Conservation (phyloP, 2,329 filamentous ascomycete genomes). For the Emergomyces pasteurianus region DNA sequence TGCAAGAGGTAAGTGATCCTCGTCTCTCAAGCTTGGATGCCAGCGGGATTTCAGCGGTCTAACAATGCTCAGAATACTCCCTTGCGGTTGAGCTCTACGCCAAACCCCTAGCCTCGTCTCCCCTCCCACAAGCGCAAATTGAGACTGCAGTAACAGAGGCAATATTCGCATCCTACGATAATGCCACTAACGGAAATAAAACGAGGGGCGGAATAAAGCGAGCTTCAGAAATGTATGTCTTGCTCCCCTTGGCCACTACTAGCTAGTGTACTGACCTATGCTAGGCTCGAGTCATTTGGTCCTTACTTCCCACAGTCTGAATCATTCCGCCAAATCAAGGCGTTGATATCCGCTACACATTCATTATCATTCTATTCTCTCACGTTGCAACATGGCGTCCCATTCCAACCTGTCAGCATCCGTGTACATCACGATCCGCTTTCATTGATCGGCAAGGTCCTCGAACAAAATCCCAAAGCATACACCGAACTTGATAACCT, state of each 20-base stretch:
- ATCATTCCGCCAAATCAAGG: constrained; percentile 34
- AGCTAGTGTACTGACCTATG: not conserved
- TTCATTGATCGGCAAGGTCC: constrained; percentile 45
- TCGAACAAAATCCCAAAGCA: constrained; percentile 49
- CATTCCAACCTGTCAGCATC: constrained; percentile 55
- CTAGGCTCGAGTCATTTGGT: constrained; percentile 32
- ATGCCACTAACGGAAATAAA: constrained; percentile 53
- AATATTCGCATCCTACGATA: constrained; percentile 48
- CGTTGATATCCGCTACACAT: constrained; percentile 50
- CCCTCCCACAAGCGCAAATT: constrained; percentile 34
- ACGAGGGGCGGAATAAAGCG: constrained; percentile 51
- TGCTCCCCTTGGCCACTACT: not conserved
- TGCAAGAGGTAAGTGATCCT: constrained; percentile 26
- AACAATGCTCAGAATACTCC: constrained; percentile 25
- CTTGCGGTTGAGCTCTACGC: constrained; percentile 31
- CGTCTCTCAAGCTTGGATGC: not conserved
- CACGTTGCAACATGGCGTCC: constrained; percentile 51
- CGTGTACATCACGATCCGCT: constrained; percentile 51
- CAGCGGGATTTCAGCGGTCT: constrained; percentile 4
- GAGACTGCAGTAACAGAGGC: constrained; percentile 42
- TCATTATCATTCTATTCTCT: constrained; percentile 54
- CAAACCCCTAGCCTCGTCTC: constrained; percentile 14
- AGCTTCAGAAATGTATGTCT: constrained; percentile 43
- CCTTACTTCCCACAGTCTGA: constrained; percentile 30
- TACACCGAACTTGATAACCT: constrained; percentile 55